Base-by-base conservation (phyloP, 1,284 basidiomycete genomes). In the Trichosporon coremiiforme region DNA sequence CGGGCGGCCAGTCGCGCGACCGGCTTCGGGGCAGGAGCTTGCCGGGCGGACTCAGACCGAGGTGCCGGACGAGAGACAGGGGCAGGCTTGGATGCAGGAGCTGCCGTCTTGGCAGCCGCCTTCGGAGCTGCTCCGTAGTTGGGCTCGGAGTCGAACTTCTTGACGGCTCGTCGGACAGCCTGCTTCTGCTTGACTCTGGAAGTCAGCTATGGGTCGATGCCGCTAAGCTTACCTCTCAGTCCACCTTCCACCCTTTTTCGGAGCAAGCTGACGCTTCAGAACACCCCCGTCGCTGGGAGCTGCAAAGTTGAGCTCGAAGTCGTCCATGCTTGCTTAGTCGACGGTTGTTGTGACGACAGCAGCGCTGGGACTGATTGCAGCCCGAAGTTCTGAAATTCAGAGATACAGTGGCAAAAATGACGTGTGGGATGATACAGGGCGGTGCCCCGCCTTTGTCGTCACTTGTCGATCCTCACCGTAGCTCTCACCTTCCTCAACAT, bases 211-310 rank as follows among this genome's bases (percentile, higher is more conserved):
- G 9, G 4, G 6, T 20, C 3, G n/a, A 8, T 5, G 2, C 2
- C 3, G 1, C 4, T 6, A 60, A 2, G 83, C 85, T 71, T 74
- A 90, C 93, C 92, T 87, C 76, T 95, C 92, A 13, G 91, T 93
- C 91, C 92, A 94, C 81, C 91, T 85, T 6, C 91, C 91, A 31
- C 90, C 89, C 78, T 91, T 93, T 76, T 89, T 78, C 31, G 78
- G 70, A 8, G 70, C 74, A 2, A 75, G 71, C 66, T 76, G 75
- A 33, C 75, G 68, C 33, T 67, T 62, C 33, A 67, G 60, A 10
- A 29, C 68, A 6, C 64, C 71, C 2, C 70, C 74, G 1, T 65
- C 60, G 2, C 77, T 66, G 10, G 74, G 60, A 1, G 80, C 70
- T 0, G 83, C 80, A 64, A 84, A 80, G 75, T 84, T 84, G 73